Evolutionary conservation across 1,139 yeast genomes (phyloP).

Genomic region (Wickerhamiella infanticola): DNA sequence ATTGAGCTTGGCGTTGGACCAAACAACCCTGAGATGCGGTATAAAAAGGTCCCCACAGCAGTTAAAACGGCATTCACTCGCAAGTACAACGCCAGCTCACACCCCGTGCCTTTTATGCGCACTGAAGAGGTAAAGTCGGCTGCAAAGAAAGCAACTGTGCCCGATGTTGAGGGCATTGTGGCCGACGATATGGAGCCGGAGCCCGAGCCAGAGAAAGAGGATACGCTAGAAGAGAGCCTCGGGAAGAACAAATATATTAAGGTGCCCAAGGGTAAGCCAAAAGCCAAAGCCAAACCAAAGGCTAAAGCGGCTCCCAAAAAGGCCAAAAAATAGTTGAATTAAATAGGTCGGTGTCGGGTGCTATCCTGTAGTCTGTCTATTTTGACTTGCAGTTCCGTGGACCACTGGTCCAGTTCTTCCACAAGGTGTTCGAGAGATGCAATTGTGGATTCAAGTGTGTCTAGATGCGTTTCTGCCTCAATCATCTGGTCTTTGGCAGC

Average conservation of each 20-base stretch:
- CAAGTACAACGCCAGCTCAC: constrained; percentile 55
- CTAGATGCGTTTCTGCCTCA: constrained; percentile 3
- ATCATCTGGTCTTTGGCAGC: constrained; percentile 14
- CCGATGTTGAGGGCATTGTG: constrained; percentile 42
- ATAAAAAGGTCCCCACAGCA: constrained; percentile 55
- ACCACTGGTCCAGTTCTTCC: constrained; percentile 46
- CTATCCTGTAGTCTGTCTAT: constrained; percentile 14
- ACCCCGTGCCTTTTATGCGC: constrained; percentile 76
- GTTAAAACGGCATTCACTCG: constrained; percentile 78
- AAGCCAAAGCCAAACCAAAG: constrained; percentile 12
- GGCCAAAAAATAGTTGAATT: not conserved
- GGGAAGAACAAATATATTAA: constrained; percentile 46
- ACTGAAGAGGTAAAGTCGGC: constrained; percentile 29
- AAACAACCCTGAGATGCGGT: constrained; percentile 24
- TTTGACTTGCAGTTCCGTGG: constrained; percentile 36
- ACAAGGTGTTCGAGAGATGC: constrained; percentile 32
- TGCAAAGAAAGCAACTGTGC: constrained; percentile 25
- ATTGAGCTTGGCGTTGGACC: constrained; percentile 70
- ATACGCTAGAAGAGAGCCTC: constrained; percentile 28
- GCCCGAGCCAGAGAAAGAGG: constrained; percentile 34
- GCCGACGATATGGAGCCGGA: constrained; percentile 53
- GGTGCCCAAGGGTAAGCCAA: constrained; percentile 27
- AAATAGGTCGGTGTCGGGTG: not conserved
- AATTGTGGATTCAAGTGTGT: constrained; percentile 29
- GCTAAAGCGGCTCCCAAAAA: not conserved